A percentile compares a stretch with the other conserved stretches of the same genome.
Evolutionary conservation across 306 rosid species (phyloP).

Genomic region (Erythrophleum fordii): DNA sequence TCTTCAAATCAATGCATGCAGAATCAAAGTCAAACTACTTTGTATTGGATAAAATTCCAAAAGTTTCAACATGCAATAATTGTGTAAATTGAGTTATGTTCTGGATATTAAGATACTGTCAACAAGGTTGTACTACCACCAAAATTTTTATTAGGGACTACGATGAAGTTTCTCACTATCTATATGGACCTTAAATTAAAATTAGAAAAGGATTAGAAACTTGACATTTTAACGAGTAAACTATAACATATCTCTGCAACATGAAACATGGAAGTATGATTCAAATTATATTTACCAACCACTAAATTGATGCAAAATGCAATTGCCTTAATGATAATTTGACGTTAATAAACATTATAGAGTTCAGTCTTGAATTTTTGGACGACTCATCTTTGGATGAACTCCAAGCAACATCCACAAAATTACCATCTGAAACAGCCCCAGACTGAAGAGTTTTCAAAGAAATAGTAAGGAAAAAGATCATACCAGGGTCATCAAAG

Average conservation of each 20-base stretch:
- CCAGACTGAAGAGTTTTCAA: slow-evolving; percentile 16
- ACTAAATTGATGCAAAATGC: slow-evolving; percentile 14
- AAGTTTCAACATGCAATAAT: background rate
- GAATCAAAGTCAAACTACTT: background rate
- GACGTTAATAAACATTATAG: background rate
- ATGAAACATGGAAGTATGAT: slow-evolving; percentile 9
- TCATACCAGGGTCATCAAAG: slow-evolving; percentile 88
- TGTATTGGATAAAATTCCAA: background rate
- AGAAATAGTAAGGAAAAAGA: slow-evolving; percentile 22
- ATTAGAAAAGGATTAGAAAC: background rate
- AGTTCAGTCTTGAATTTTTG: background rate
- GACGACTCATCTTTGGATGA: background rate
- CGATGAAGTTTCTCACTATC: background rate
- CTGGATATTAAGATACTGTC: background rate
- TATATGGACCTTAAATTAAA: background rate
- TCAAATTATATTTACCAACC: slow-evolving; percentile 1
- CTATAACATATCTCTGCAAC: slow-evolving; percentile 1
- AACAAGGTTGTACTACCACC: background rate
- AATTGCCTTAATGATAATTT: background rate
- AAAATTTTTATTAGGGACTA: slow-evolving; percentile 2
- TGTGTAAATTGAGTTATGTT: background rate
- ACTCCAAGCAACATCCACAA: background rate
- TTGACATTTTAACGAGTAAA: slow-evolving; percentile 8
- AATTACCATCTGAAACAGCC: background rate
- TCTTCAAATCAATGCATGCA: background rate